Evolutionary conservation across 2,329 filamentous ascomycete species (phyloP).

Genomic region (Capronia epimyces): DNA sequence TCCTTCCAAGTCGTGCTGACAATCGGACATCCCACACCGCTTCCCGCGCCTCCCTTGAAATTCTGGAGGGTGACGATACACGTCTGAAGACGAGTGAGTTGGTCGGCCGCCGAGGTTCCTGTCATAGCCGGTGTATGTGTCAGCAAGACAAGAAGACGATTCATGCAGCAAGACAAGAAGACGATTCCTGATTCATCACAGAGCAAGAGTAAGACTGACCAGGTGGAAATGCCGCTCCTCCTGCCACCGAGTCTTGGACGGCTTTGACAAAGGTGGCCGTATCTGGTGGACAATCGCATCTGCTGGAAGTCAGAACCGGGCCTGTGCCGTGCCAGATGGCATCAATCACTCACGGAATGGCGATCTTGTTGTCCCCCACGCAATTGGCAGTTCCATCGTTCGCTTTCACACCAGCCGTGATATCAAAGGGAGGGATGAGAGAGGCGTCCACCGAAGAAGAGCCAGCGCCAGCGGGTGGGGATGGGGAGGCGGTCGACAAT

Average conservation of each 20-base stretch:
- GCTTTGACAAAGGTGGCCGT: constrained; percentile 16
- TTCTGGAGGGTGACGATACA: constrained; percentile 24
- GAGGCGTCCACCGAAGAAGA: constrained; percentile 9
- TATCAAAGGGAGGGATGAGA: constrained; percentile 22
- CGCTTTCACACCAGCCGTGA: constrained; percentile 18
- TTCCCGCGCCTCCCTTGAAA: constrained; percentile 22
- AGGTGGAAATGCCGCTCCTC: constrained; percentile 15
- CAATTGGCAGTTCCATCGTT: constrained; percentile 25
- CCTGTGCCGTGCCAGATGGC: neutral
- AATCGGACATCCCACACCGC: constrained; percentile 23
- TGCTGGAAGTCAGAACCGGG: constrained; percentile 8
- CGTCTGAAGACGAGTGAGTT: constrained; percentile 23
- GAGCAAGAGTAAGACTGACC: constrained; percentile 7
- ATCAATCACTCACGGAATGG: constrained; percentile 19
- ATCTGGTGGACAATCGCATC: constrained; percentile 23
- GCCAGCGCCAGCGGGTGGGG: neutral
- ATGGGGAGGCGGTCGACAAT: neutral
- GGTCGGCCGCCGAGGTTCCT: constrained; percentile 19
- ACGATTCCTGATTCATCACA: neutral
- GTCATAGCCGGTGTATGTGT: neutral
- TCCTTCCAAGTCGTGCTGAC: constrained; percentile 23
- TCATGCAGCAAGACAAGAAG: neutral
- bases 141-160: neutral
- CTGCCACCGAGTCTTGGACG: constrained; percentile 10
- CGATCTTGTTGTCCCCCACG: constrained; percentile 14